Evolutionary conservation across 129 eudicot species (phyloP), one percentile per base, ranked within the genome.

Genomic region (Solidago caesia): DNA sequence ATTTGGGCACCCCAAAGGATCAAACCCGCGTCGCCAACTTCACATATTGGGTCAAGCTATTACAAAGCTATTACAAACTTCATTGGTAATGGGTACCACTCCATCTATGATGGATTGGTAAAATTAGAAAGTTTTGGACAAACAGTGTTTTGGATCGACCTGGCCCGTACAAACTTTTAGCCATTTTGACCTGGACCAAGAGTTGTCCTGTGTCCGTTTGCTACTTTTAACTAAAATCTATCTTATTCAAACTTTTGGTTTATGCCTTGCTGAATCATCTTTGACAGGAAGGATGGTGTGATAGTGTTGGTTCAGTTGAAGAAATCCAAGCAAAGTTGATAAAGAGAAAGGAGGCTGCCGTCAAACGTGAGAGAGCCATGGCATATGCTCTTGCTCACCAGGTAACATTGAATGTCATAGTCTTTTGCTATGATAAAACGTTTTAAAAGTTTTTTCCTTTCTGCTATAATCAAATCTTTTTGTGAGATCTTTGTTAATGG

Each of bases 341-440:
- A 33, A 91, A 88, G 83, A 88, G 97, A 78, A 91, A 88, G 69
- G 97, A 88, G 79, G 97, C 97, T 7, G 97, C 97, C 29, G 92
- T 92, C 27, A 91, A 91, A 86, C 96, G 97, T 74, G 96, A 91
- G 81, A 91, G 97, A 83, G 96, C 96, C 67, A 91, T 88, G 97
- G 97, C 97, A 25, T 91, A 91, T 86, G 97, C 97, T 70, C 79
- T 91, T 77, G 92, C 97, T 76, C 91, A 91, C 81, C 97, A 91
- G 92, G 97, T 91, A 52, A 77, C 60, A 42, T 29, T 15, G 62
- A 39, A 68, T 68, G 11, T 68, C 12, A 4, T 48, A 13, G 11
- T 25, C 39, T 15, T 58, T 58, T 8, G 8, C 26, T 4, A 11
- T 7, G 39, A 58, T 58, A 6, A 58, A 25, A 48, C 9, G 9